Percentiles rank a stretch among this genome's conserved stretches.
phyloP scores from a whole-genome alignment of 306 rosid genomes.

The Dryas alaskensis region DNA sequence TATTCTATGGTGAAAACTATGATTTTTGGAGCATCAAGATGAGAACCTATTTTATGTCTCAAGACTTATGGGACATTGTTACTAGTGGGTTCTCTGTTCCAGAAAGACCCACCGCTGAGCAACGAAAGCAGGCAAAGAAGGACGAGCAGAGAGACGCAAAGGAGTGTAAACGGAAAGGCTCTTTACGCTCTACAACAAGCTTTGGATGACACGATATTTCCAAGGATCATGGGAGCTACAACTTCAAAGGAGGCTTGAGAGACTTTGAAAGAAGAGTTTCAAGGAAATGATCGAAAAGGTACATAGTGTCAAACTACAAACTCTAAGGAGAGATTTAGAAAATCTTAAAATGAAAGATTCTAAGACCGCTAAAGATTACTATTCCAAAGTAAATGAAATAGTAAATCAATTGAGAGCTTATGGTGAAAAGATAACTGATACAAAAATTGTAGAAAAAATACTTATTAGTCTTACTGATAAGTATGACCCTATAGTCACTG shows the following conservation, averaged over 20 bases:
- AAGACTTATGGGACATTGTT: conserved; percentile 8
- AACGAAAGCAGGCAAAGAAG: neutral
- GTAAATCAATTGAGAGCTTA: conserved; percentile 10
- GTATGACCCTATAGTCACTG: neutral
- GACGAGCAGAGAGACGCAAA: neutral
- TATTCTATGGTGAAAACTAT: neutral
- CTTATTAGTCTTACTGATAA: neutral
- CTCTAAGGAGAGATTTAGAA: neutral
- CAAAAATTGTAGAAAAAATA: neutral
- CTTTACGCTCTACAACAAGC: neutral
- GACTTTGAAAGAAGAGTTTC: neutral
- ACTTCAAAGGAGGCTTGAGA: neutral
- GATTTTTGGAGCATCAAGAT: conserved; percentile 11
- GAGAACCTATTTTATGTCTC: conserved; percentile 11
- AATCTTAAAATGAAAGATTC: conserved; percentile 10
- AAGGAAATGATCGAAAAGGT: neutral
- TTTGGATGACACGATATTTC: neutral
- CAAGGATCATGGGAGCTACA: conserved; percentile 4
- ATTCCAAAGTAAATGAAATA: neutral
- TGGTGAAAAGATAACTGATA: neutral
- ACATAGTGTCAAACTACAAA: neutral
- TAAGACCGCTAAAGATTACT: conserved; percentile 6
- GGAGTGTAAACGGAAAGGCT: too few relatives aligned
- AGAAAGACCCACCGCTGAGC: neutral
- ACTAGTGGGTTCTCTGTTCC: neutral